These are phyloP conservation scores for Curvularia eragrostidis DNA, from an alignment of 2,329 filamentous ascomycete species.

Conservation along the genomic window DNA sequence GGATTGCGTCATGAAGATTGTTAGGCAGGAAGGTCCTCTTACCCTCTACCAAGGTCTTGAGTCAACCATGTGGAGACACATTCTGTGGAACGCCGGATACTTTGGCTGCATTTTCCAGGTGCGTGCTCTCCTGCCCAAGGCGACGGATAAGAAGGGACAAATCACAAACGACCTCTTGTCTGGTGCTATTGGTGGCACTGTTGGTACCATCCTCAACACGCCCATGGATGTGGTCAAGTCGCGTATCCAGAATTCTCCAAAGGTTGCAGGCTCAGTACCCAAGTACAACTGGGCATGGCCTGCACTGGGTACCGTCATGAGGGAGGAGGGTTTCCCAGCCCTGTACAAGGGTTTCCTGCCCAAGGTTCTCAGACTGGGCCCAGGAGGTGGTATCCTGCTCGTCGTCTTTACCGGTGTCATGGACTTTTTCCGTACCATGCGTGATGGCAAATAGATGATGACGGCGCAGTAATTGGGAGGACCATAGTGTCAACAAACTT, in stretches of 20 bases:
- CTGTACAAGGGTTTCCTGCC: constrained; percentile 98
- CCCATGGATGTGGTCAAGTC: constrained; percentile 98
- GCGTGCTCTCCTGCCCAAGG: constrained; percentile 78
- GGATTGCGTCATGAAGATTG: constrained; percentile 81
- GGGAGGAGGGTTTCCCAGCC: constrained; percentile 89
- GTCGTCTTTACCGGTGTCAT: constrained; percentile 88
- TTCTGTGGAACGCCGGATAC: constrained; percentile 93
- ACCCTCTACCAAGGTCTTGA: constrained; percentile 97
- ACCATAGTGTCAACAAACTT: not conserved
- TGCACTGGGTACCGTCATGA: constrained; percentile 81
- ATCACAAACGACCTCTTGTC: constrained; percentile 88
- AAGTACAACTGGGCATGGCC: constrained; percentile 99
- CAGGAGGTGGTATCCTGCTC: constrained; percentile 75
- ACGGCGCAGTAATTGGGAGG: not conserved
- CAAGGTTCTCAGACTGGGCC: constrained; percentile 83
- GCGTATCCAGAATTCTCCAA: constrained; percentile 92
- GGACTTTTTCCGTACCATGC: constrained; percentile 86
- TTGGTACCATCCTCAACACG: constrained; percentile 92
- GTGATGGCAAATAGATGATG: constrained; percentile 46
- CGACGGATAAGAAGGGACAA: constrained; percentile 80
- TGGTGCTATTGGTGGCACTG: constrained; percentile 85
- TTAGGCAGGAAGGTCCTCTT: constrained; percentile 81
- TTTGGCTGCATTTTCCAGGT: constrained; percentile 99
- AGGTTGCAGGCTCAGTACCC: constrained; percentile 77
- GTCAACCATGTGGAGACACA: constrained; percentile 94